phyloP scores from a whole-genome alignment of 1,284 basidiomycete species.

The Grifola frondosa region DNA sequence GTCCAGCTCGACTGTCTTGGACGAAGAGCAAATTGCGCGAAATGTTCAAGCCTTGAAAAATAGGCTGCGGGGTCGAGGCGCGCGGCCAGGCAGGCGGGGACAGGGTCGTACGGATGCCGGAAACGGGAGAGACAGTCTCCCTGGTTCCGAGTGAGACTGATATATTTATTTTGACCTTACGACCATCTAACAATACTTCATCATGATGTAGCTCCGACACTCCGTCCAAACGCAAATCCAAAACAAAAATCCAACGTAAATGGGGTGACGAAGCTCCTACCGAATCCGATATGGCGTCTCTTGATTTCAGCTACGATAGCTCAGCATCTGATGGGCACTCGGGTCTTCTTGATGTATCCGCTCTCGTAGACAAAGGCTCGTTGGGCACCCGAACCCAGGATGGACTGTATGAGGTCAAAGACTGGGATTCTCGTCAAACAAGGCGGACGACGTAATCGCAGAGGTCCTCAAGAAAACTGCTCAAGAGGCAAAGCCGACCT shows the following conservation, averaged over 20 bases:
- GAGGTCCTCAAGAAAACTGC: slow-evolving; percentile 47
- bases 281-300: slow-evolving; percentile 83
- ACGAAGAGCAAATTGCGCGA: slow-evolving; percentile 88
- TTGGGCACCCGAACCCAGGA: slow-evolving; percentile 78
- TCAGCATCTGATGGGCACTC: slow-evolving; percentile 32
- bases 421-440: slow-evolving; percentile 72
- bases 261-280: slow-evolving; percentile 85
- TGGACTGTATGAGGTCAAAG: slow-evolving; percentile 92
- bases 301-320: slow-evolving; percentile 80
- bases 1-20: slow-evolving; percentile 55
- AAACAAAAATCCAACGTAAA: slow-evolving; percentile 82
- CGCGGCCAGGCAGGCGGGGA: slow-evolving; percentile 53
- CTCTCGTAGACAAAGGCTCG: slow-evolving; percentile 76
- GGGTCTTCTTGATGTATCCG: slow-evolving; percentile 51
- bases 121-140: slow-evolving; percentile 60
- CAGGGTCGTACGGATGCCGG: slow-evolving; percentile 49
- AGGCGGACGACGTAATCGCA: slow-evolving; percentile 60
- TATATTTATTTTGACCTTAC: slow-evolving; percentile 4
- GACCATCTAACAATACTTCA: slow-evolving; percentile 5
- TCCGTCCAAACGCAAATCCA: slow-evolving; percentile 55
- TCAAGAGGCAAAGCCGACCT: slow-evolving; percentile 34
- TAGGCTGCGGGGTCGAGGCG: slow-evolving; percentile 70
- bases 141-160: slow-evolving; percentile 62
- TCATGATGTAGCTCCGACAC: slow-evolving; percentile 55
- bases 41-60: slow-evolving; percentile 91